These are phyloP conservation scores for Anthracocystis walkeri DNA, from an alignment of 1,284 basidiomycete genomes.

Conservation along the genomic window DNA sequence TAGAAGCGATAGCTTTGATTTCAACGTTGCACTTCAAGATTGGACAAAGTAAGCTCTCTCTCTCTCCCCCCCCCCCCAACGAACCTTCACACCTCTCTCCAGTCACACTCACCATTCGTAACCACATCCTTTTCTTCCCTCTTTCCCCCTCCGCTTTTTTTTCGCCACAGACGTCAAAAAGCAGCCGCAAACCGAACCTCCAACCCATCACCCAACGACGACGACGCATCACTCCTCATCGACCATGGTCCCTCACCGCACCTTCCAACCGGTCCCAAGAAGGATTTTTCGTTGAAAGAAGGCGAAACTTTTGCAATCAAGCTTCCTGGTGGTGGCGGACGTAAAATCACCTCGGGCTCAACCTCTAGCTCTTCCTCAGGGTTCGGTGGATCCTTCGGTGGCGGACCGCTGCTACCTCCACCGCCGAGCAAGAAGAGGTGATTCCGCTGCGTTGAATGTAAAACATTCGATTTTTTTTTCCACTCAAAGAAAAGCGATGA, in stretches of 20 bases:
- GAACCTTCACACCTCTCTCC: not conserved
- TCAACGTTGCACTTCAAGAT: slow-evolving; percentile 82
- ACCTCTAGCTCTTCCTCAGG: slow-evolving; percentile 22
- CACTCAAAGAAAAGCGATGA: not conserved
- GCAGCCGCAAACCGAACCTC: slow-evolving; percentile 31
- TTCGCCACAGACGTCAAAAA: slow-evolving; percentile 56
- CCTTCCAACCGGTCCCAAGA: slow-evolving; percentile 77
- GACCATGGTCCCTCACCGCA: slow-evolving; percentile 62
- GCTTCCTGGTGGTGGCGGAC: slow-evolving; percentile 48
- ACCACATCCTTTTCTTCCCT: not conserved
- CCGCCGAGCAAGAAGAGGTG: slow-evolving; percentile 55
- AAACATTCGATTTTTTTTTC: not conserved
- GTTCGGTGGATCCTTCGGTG: slow-evolving; percentile 28
- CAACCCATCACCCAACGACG: slow-evolving; percentile 23
- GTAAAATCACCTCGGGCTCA: slow-evolving; percentile 44
- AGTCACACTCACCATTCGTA: too few species aligned
- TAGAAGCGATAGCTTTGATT: slow-evolving; percentile 65
- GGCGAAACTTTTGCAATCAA: slow-evolving; percentile 85
- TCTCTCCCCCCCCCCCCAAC: not conserved
- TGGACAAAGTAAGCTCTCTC: slow-evolving; percentile 82
- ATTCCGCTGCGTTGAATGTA: not conserved
- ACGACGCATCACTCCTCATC: slow-evolving; percentile 11
- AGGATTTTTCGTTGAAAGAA: slow-evolving; percentile 94
- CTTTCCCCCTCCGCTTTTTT: not conserved
- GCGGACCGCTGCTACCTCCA: slow-evolving; percentile 46